A percentile compares a stretch with the other conserved stretches of the same genome.
Evolutionary conservation across 1,284 basidiomycete genomes (phyloP).

Genomic region (Ganoderma sp.): DNA sequence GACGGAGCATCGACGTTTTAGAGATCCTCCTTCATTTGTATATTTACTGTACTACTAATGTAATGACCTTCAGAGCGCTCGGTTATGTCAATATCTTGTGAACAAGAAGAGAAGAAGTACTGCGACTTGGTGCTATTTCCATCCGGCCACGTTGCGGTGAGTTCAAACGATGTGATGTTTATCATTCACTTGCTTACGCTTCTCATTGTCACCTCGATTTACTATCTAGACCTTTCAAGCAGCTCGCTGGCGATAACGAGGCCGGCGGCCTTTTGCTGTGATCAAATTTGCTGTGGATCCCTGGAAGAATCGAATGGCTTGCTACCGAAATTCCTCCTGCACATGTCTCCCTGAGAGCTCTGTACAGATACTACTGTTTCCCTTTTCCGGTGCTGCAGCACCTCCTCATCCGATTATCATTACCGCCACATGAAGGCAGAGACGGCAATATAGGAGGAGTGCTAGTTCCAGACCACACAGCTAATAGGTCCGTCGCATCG

Average conservation of each 20-base stretch:
- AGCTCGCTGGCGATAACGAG: neutral
- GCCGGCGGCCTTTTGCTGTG: neutral
- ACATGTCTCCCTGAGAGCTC: neutral
- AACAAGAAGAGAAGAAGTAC: neutral
- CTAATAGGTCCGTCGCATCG: neutral
- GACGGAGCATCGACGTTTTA: neutral
- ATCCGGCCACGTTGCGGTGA: neutral
- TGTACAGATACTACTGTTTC: neutral
- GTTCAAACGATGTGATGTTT: neutral
- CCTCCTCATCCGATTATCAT: neutral
- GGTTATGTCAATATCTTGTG: neutral
- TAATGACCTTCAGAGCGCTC: neutral
- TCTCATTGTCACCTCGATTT: neutral
- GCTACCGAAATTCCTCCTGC: neutral
- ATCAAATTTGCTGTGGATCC: neutral
- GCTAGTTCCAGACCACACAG: neutral
- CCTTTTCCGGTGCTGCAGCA: neutral
- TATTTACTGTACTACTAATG: constrained; percentile 7
- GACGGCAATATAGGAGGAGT: neutral
- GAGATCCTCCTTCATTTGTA: neutral
- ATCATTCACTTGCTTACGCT: neutral
- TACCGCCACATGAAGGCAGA: neutral
- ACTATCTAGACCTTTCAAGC: neutral
- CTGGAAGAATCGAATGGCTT: neutral
- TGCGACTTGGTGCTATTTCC: neutral